Percentiles rank a stretch among this genome's conserved stretches.
Evolutionary conservation across 2,329 filamentous ascomycete genomes (phyloP).

Genomic region (Stagonosporopsis rhizophila): DNA sequence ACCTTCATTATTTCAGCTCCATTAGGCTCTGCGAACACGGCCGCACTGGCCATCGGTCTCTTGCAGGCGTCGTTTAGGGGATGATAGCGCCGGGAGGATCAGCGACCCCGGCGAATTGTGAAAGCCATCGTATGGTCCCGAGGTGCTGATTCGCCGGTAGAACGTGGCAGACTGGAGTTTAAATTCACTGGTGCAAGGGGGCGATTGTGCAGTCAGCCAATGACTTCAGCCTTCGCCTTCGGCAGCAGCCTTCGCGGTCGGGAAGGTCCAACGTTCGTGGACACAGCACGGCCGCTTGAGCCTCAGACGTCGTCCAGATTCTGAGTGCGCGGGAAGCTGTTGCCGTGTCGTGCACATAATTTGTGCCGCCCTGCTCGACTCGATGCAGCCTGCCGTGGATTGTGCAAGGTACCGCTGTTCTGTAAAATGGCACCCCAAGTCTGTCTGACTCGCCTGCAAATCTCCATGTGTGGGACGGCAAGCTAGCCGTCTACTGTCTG

Average conservation of each 20-base stretch:
- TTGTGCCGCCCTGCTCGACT: constrained; percentile 7
- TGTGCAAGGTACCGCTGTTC: constrained; percentile 6
- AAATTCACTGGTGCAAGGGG: constrained; percentile 14
- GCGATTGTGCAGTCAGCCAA: constrained; percentile 6
- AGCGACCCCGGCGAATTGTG: constrained; percentile 12
- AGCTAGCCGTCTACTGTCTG: constrained; percentile 1
- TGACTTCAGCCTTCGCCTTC: background rate
- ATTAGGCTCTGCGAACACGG: constrained; percentile 15
- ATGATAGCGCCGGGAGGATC: constrained; percentile 20
- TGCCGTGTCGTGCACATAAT: constrained; percentile 4
- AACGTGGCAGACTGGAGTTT: constrained; percentile 8
- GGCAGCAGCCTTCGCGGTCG: background rate
- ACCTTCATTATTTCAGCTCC: constrained; percentile 21
- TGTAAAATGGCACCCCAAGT: background rate
- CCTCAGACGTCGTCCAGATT: constrained; percentile 1
- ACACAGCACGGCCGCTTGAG: constrained; percentile 4
- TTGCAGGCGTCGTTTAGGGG: constrained; percentile 13
- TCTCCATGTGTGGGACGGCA: constrained; percentile 7
- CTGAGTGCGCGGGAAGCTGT: background rate
- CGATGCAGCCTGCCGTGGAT: constrained; percentile 1
- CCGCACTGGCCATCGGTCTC: constrained; percentile 16
- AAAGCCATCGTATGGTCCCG: constrained; percentile 1
- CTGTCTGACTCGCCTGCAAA: constrained; percentile 9
- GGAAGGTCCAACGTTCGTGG: constrained; percentile 12
- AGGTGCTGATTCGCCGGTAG: constrained; percentile 11